Evolutionary conservation across 495 filamentous ascomycete species (phyloP).

Genomic region (Aspergillus diversus): DNA sequence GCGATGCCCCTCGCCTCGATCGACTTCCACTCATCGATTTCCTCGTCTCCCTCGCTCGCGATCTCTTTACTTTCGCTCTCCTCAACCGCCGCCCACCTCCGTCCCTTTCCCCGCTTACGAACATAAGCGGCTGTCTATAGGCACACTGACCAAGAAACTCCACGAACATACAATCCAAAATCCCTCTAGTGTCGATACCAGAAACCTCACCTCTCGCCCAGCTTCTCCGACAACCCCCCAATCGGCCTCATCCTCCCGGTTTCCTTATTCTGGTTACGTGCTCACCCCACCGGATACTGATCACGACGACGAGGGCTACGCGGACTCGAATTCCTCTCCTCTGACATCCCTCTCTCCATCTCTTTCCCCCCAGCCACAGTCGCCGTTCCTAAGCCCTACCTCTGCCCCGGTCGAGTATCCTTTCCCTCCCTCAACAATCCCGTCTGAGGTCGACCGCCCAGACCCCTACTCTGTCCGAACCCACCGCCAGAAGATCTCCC

Average conservation of each 20-base stretch:
- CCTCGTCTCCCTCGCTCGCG: conserved; percentile 39
- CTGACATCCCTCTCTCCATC: conserved; percentile 18
- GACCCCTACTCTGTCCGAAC: conserved; percentile 32
- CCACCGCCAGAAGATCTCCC: conserved; percentile 49
- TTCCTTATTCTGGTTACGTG: conserved; percentile 37
- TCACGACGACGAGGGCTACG: conserved; percentile 43
- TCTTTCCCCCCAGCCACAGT: conserved; percentile 25
- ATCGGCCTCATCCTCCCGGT: conserved; percentile 18
- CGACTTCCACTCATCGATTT: conserved; percentile 36
- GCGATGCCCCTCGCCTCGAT: conserved; percentile 50
- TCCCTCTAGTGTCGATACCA: conserved; percentile 18
- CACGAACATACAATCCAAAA: conserved; percentile 49
- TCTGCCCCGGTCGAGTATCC: conserved; percentile 35
- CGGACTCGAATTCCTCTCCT: conserved; percentile 32
- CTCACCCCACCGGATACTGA: conserved; percentile 51
- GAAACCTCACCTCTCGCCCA: conserved; percentile 13
- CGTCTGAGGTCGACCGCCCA: conserved; percentile 17
- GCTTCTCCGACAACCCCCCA: conserved; percentile 20
- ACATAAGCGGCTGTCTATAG: conserved; percentile 46
- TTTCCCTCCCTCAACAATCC: conserved; percentile 5
- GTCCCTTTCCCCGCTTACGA: conserved; percentile 47
- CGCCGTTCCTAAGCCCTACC: conserved; percentile 42
- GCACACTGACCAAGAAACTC: conserved; percentile 48
- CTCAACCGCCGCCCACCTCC: conserved; percentile 46
- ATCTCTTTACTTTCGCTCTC: conserved; percentile 41